phyloP scores from a whole-genome alignment of 2,329 filamentous ascomycete genomes.

The Talaromyces sp. region DNA sequence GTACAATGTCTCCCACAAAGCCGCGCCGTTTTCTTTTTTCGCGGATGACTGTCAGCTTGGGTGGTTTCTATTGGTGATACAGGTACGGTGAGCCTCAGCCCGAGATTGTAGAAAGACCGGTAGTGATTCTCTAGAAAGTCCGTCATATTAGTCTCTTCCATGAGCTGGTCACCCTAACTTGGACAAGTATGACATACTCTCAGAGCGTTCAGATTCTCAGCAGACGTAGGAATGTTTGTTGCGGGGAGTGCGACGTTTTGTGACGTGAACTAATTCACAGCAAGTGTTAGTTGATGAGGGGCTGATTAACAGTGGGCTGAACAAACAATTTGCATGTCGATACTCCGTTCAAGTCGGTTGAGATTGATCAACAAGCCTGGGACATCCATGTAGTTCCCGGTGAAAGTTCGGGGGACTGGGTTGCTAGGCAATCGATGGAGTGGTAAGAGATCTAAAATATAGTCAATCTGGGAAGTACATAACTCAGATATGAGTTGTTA shows the following conservation, averaged over 20 bases:
- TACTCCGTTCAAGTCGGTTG: not conserved
- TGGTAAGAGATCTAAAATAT: not conserved
- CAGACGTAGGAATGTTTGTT: not conserved
- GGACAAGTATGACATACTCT: not conserved
- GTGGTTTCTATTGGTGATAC: not conserved
- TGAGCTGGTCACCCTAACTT: not conserved
- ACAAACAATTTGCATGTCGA: conserved; percentile 7
- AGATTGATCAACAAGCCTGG: not conserved
- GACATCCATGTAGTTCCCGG: not conserved
- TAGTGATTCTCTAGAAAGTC: not conserved
- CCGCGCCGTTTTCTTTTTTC: not conserved
- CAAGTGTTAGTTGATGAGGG: not conserved
- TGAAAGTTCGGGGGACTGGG: not conserved
- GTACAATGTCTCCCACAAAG: not conserved
- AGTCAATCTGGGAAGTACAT: not conserved
- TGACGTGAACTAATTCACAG: not conserved
- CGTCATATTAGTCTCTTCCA: not conserved
- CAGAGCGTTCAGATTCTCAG: not conserved
- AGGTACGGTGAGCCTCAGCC: not conserved
- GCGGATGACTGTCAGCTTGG: not conserved
- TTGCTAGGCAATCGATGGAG: not conserved
- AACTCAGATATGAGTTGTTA: not conserved
- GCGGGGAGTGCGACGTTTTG: not conserved
- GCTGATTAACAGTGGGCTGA: not conserved
- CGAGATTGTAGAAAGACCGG: not conserved